Base-by-base conservation (phyloP, 768 basidiomycete genomes). In the Saitozyma sp. region DNA sequence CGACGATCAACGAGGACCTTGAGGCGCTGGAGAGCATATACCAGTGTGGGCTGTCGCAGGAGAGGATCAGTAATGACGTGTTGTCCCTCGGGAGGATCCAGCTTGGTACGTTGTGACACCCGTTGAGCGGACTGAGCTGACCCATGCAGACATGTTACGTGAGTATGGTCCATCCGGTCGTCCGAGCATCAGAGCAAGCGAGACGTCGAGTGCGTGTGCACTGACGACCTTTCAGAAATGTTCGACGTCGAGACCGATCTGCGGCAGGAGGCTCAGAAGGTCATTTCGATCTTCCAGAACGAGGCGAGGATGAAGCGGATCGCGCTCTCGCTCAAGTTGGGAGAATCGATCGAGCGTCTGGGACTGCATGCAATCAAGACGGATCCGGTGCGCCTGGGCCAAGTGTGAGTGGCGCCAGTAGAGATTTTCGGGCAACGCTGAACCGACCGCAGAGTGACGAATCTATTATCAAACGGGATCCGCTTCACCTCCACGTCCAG, bases 41-140 rank as follows among this genome's bases (percentile, higher is more conserved):
- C 56, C 74, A 78, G 43, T 81, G 80, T 70, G 78, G 77, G 14
- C 59, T 80, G 51, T 65, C 76, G 9, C 81, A 81, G 65, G 79
- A 80, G 54, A 62, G 79, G 52, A 82, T 82, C 38, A 76, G 78
- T 41, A 81, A 82, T 61, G 82, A 82, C 63, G 78, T 82, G 0
- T 71, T 82, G 10, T 80, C 81, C 13, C 65, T 82, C 13, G 81
- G 80, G 17, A 64, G 80, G 42, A 79, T 82, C 50, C 81, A 81
- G 59, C 69, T 82, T 5, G 76, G 79, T 54, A 67, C 69, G 61
- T 67, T 13, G 51, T 14, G 40, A n/a, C 59, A 63, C 19, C 51
- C 13, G 3, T 7, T 52, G 20, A 52, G 51, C 63, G 69, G 38
- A 69, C 64, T 16, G n/a, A 43, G 54, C 63, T 66, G 55, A 55